A percentile compares a stretch with the other conserved stretches of the same genome.
Evolutionary conservation across 495 filamentous ascomycete genomes (phyloP).

Genomic region (Astrocystis sublimbata): DNA sequence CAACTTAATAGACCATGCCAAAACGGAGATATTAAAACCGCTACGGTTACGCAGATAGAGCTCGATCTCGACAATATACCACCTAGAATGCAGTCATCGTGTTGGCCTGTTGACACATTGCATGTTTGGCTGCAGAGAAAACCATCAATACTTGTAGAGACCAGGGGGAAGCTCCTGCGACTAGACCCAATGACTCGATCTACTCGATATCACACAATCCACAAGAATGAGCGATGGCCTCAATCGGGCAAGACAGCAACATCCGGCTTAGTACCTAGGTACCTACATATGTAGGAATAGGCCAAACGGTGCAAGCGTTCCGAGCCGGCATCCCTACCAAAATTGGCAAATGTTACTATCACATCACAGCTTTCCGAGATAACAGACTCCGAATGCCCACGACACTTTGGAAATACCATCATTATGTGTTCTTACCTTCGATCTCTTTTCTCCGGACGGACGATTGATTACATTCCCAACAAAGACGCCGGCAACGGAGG

Average conservation of each 20-base stretch:
- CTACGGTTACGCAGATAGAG: no score
- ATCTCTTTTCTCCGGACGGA: neutral
- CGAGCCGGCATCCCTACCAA: neutral
- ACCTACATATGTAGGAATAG: no score
- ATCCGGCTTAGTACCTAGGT: neutral
- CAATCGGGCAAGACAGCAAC: neutral
- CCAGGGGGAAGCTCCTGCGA: neutral
- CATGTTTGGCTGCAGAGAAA: no score
- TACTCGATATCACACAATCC: neutral
- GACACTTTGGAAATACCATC: neutral
- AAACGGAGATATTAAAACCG: no score
- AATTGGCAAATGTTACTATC: neutral
- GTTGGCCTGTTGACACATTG: no score
- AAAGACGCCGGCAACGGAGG: conserved; percentile 23
- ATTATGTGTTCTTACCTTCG: neutral
- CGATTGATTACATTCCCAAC: neutral
- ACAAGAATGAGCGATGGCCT: neutral
- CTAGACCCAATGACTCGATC: neutral
- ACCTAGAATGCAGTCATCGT: no score
- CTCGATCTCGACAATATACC: no score
- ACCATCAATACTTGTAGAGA: neutral
- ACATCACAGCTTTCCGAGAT: neutral
- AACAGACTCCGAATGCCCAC: neutral
- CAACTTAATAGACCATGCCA: no score
- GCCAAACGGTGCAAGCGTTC: no score